Conservation (phyloP, 1,139 yeast species). For the Blastobotrys petasosporus region DNA sequence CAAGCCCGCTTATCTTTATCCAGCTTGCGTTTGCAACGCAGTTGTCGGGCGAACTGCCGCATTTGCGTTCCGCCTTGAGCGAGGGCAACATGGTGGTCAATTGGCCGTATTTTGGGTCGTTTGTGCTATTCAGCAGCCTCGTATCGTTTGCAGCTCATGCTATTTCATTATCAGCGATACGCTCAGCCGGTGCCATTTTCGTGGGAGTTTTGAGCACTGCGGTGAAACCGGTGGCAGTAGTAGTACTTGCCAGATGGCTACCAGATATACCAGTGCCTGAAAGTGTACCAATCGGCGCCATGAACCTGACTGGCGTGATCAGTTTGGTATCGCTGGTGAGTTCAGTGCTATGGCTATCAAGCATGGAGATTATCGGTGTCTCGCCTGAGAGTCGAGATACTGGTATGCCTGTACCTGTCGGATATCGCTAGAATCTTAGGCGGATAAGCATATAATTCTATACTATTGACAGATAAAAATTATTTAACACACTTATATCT, state of each 20-base stretch:
- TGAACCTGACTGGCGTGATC: too few relatives aligned
- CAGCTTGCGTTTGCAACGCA: constrained; percentile 24
- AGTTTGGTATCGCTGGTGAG: too few relatives aligned
- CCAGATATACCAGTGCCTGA: too few relatives aligned
- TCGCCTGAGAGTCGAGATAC: too few relatives aligned
- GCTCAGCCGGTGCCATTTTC: constrained; percentile 25
- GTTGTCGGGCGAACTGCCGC: constrained; percentile 24
- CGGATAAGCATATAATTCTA: too few relatives aligned
- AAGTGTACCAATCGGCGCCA: too few relatives aligned
- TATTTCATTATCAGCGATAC: constrained; percentile 27
- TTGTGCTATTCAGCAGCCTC: constrained; percentile 23
- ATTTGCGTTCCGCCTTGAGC: constrained; percentile 2
- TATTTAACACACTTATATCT: too few relatives aligned
- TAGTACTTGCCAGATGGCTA: not conserved
- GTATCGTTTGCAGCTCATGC: constrained; percentile 26
- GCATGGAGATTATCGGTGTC: too few relatives aligned
- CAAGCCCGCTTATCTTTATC: constrained; percentile 25
- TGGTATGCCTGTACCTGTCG: not conserved
- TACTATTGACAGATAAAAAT: too few relatives aligned
- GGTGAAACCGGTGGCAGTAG: constrained; percentile 5
- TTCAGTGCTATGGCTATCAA: too few relatives aligned
- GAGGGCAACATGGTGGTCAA: not conserved
- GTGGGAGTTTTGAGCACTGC: constrained; percentile 25
- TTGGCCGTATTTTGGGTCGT: constrained; percentile 15
- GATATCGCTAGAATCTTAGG: not conserved